Conservation (phyloP, 768 basidiomycete genomes). For the Naganishia friedmannii region DNA sequence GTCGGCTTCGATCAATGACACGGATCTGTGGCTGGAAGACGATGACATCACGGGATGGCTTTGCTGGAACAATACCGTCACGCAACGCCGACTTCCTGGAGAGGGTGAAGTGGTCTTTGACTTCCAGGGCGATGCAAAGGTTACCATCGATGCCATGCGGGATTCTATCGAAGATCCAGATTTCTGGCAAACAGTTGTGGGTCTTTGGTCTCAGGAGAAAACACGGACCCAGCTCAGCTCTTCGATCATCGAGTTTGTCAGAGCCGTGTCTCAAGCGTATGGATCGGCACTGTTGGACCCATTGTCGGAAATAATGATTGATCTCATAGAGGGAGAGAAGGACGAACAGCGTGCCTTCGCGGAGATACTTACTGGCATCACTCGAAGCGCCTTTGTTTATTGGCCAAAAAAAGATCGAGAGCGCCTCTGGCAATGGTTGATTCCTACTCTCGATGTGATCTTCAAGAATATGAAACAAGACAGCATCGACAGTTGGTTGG, state of each 20-base stretch:
- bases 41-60: constrained; percentile 75
- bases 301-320: constrained; percentile 62
- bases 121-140: constrained; percentile 62
- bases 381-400: constrained; percentile 75
- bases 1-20: constrained; percentile 53
- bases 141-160: constrained; percentile 61
- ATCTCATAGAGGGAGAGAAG: constrained; percentile 61
- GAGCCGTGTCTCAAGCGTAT: constrained; percentile 67
- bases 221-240: constrained; percentile 58
- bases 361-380: constrained; percentile 71
- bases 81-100: constrained; percentile 48
- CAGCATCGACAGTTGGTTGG: constrained; percentile 55
- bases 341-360: constrained; percentile 84
- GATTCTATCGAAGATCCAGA: constrained; percentile 56
- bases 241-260: constrained; percentile 55
- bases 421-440: constrained; percentile 71
- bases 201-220: constrained; percentile 79
- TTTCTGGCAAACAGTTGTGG: constrained; percentile 58
- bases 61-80: constrained; percentile 65
- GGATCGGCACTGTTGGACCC: constrained; percentile 68
- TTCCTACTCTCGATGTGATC: constrained; percentile 62
- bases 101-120: constrained; percentile 44
- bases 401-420: constrained; percentile 64
- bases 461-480: constrained; percentile 79
- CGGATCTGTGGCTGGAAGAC: constrained; percentile 56